Evolutionary conservation across 305 asterid species (phyloP), one percentile per base, ranked within the genome.

Genomic region (Plantago lanceolata): DNA sequence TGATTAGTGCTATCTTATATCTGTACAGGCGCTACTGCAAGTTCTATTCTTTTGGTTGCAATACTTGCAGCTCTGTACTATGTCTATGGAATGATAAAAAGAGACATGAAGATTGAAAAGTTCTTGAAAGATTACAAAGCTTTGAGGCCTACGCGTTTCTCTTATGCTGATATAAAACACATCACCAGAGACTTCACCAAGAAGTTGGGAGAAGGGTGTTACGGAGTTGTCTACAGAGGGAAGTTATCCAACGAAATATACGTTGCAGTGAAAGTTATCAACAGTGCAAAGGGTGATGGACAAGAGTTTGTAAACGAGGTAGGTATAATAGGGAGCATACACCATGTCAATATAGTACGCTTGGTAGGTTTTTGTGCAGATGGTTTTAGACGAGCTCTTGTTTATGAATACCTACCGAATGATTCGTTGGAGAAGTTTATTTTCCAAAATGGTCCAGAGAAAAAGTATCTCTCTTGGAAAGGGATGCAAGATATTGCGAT

Each of bases 251-350:
- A 61, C 2, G 79, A 76, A 58, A 62, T 76, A 6, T 43, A 18
- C 31, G 77, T 73, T 13, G 81, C 84, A 0, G 81, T 76, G 1
- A 79, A 79, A 48, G 66, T 73, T 2, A 71, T 79, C 19, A 57
- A 76, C 65, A 62, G 69, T 20, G 55, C 78, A 8, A 69, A 58
- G 17, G 73, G 63, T 45, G 64, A 74, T 2, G 77, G 79, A 17
- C 77, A 75, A 68, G 84, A 79, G 19, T 79, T 79, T 47, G 70
- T 79, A 3, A 79, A 60, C 9, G 79, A 79, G 40, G 78, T 79
- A 0, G 63, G 72, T 29, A 76, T 73, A 2, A 76, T 79, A 2
- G 79, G 81, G 0, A 52, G 63, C 35, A 76, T 73, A 26, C 81
- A 76, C 65, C 80, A 79, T 43, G 70, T 79, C 2, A 79, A 74